phyloP scores from a whole-genome alignment of 176 grass and related monocot genomes.

The Oryza brachyantha region DNA sequence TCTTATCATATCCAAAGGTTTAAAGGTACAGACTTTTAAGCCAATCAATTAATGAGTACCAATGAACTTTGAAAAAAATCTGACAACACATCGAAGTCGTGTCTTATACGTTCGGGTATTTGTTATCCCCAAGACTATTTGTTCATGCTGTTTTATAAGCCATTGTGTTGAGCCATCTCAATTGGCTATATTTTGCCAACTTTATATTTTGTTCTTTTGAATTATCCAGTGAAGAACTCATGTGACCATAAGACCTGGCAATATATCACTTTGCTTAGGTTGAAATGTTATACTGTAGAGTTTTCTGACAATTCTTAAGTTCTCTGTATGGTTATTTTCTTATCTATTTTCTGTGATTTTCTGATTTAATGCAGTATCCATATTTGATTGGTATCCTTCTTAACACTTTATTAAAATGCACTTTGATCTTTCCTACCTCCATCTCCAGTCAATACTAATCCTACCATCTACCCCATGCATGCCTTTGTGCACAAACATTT shows the following conservation, averaged over 20 bases:
- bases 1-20: constrained; percentile 87
- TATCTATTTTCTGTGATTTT: not conserved
- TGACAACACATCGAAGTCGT: not conserved
- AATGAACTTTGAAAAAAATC: not conserved
- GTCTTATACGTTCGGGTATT: not conserved
- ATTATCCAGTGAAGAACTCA: not conserved
- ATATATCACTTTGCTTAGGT: not conserved
- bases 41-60: not conserved
- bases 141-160: not conserved
- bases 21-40: constrained; percentile 57
- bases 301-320: not conserved
- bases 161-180: not conserved
- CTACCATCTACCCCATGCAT: not conserved
- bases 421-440: not conserved
- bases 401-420: not conserved
- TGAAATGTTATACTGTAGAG: not conserved
- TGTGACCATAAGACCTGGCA: not conserved
- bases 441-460: not conserved
- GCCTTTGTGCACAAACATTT: not conserved
- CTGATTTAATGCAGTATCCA: not conserved
- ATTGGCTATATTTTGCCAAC: not conserved
- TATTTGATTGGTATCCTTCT: not conserved
- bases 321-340: not conserved
- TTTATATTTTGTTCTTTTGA: not conserved
- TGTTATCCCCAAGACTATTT: not conserved